These are phyloP conservation scores for Euphorbia peplus DNA, from an alignment of 345 rosid genomes.

Conservation along the genomic window DNA sequence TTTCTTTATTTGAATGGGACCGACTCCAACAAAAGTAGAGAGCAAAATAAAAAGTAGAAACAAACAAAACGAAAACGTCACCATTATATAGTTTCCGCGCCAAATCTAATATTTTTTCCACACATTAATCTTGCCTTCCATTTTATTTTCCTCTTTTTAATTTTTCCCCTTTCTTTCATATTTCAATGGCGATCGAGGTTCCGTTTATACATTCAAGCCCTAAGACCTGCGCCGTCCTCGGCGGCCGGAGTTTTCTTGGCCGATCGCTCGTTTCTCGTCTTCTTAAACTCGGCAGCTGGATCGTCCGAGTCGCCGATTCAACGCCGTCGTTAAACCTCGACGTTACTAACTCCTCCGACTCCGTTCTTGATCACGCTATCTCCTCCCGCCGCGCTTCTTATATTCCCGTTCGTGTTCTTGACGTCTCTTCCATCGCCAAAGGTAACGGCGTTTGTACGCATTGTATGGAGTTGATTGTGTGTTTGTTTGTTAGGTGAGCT, in stretches of 20 bases:
- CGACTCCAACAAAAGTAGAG: neutral
- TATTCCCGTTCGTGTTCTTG: conserved; percentile 61
- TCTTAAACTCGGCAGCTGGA: conserved; percentile 64
- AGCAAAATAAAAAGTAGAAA: too few species aligned
- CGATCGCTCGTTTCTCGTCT: conserved; percentile 66
- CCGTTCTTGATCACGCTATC: conserved; percentile 53
- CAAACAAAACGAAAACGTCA: neutral
- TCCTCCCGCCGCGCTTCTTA: conserved; percentile 69
- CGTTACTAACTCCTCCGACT: conserved; percentile 41
- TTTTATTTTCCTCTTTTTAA: neutral
- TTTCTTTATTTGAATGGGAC: conserved; percentile 14
- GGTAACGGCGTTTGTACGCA: conserved; percentile 40
- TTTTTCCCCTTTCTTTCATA: neutral
- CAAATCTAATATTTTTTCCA: too few species aligned
- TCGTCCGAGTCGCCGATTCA: conserved; percentile 82
- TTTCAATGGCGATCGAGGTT: conserved; percentile 31
- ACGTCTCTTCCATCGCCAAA: conserved; percentile 47
- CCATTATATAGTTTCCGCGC: conserved; percentile 21
- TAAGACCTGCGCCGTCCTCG: conserved; percentile 71
- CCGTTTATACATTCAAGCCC: conserved; percentile 33
- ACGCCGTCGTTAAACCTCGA: conserved; percentile 44
- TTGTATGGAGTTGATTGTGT: neutral
- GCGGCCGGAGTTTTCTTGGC: conserved; percentile 82
- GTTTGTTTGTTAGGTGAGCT: conserved; percentile 23
- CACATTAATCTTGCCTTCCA: neutral